Base-by-base conservation (phyloP, 1,284 basidiomycete genomes). In the Pseudozyma pruni region DNA sequence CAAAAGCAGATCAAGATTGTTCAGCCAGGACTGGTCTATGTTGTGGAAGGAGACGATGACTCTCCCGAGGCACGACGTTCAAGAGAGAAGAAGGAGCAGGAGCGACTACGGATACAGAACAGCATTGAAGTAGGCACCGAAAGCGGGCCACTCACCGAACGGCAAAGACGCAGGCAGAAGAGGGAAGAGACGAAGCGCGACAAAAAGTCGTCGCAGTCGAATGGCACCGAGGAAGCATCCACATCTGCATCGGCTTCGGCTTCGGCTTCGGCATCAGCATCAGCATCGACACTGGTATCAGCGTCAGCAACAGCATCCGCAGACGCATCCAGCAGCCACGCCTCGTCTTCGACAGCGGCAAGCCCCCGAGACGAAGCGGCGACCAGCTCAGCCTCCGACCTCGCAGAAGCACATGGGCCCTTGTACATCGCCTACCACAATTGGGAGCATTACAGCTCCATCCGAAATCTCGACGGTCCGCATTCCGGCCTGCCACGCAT, bases 371-470 rank as follows among this genome's bases (percentile, higher is more conserved):
- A 38, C 9, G 27, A 29, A 29, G 29, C 34, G 22, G 37, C 40
- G 10, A n/a, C 39, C 34, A 29, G 22, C 33, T 16, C 44, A 19
- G n/a, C 39, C 2, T 7, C 33, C 13, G 37, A 40, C 16, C 53
- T 35, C 3, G 59, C 69, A 23, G 79, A 81, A 44, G 71, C 75
- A 9, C 74, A 68, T 31, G 79, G 79, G 1, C 76, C 79, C 4
- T 62, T 81, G 16, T 76, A 77, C 60, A 69, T 81, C 44, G 79
- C 79, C 31, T 93, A 93, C 79, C 90, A 94, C 78, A 91, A 92
- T 75, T 94, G 91, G 91, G 91, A 94, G 79, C 93, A 94, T 81
- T 94, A 94, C 80, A 93, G 91, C n/a, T 92, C 90, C 19, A 90
- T 94, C 49, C 90, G 92, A 35, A 93, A 91, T 81, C 84, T 93